These are phyloP conservation scores for Mycena vulgaris DNA, from an alignment of 768 basidiomycete genomes.

Conservation along the genomic window DNA sequence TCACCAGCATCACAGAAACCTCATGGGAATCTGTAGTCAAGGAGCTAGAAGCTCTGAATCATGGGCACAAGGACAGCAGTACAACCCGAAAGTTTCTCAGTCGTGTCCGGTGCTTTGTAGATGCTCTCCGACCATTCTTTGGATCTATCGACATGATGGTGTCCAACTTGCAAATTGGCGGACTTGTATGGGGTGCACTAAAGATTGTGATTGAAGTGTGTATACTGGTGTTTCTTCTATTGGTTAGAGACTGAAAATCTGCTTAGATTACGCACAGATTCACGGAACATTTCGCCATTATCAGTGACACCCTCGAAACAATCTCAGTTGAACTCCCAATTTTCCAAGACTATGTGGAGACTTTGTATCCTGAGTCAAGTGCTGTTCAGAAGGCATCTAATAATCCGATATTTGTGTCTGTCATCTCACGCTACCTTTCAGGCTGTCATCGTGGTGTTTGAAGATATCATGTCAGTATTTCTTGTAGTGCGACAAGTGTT, in stretches of 20 bases:
- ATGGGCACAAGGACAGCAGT: slow-evolving; percentile 20
- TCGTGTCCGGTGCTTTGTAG: slow-evolving; percentile 25
- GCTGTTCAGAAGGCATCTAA: slow-evolving; percentile 22
- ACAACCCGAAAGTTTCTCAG: slow-evolving; percentile 23
- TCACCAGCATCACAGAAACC: not conserved
- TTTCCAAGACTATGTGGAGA: slow-evolving; percentile 29
- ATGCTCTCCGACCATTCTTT: slow-evolving; percentile 28
- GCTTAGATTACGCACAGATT: slow-evolving; percentile 26
- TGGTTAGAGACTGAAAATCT: not conserved
- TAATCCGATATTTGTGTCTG: not conserved
- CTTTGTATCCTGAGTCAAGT: slow-evolving; percentile 17
- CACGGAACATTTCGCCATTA: slow-evolving; percentile 24
- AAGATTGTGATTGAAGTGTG: slow-evolving; percentile 21
- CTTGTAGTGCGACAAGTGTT: slow-evolving; percentile 9
- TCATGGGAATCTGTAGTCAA: slow-evolving; percentile 20
- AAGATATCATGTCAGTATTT: slow-evolving; percentile 29
- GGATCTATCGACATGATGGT: slow-evolving; percentile 14
- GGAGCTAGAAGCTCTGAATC: slow-evolving; percentile 28
- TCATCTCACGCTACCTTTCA: not conserved
- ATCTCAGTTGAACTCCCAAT: slow-evolving; percentile 33
- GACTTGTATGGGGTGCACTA: slow-evolving; percentile 24
- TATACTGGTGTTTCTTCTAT: not conserved
- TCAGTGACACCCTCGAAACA: slow-evolving; percentile 30
- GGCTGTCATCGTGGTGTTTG: slow-evolving; percentile 22
- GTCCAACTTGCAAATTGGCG: not conserved